phyloP scores from a whole-genome alignment of 2,329 filamentous ascomycete species.

The Cordyceps javanica region DNA sequence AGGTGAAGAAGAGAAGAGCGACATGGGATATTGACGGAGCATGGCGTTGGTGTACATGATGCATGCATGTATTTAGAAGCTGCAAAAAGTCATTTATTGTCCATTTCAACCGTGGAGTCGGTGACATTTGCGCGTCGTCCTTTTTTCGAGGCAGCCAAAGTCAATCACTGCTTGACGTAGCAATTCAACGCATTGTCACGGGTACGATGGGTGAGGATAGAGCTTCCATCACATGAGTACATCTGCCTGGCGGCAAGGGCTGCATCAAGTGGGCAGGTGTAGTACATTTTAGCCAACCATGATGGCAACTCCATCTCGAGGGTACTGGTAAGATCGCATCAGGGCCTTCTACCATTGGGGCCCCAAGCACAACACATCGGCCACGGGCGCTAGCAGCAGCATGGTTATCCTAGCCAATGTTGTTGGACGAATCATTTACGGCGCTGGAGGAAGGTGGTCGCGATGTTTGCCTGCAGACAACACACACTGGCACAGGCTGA shows the following conservation, averaged over 20 bases:
- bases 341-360: no score
- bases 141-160: not conserved
- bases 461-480: not conserved
- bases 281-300: not conserved
- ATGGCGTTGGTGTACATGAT: conserved; percentile 12
- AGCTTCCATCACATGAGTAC: conserved; percentile 1
- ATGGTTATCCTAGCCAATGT: not conserved
- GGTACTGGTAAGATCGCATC: not conserved
- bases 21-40: conserved; percentile 2
- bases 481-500: not conserved
- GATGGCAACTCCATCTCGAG: not conserved
- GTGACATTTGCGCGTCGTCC: not conserved
- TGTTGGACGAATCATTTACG: conserved; percentile 1
- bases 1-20: not conserved
- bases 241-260: not conserved
- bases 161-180: not conserved
- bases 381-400: not conserved
- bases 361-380: no score
- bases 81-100: not conserved
- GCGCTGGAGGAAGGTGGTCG: not conserved
- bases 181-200: not conserved
- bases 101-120: not conserved
- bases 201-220: not conserved
- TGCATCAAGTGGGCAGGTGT: not conserved
- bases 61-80: conserved; percentile 5